phyloP scores from a whole-genome alignment of 2,329 filamentous ascomycete genomes.

The Cladosporium sp. region DNA sequence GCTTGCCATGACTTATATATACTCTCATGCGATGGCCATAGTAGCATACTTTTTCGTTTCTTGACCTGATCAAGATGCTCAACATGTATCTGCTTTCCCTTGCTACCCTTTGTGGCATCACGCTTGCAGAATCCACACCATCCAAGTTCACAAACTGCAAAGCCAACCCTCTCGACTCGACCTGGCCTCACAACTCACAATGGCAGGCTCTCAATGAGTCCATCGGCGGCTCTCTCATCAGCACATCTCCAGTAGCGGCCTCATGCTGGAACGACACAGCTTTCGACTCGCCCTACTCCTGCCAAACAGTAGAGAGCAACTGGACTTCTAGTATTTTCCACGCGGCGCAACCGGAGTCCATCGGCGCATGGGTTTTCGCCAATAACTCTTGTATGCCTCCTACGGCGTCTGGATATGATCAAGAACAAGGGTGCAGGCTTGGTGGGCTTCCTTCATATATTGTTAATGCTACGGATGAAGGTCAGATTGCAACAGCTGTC shows the following conservation, averaged over 20 bases:
- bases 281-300: conserved; percentile 25
- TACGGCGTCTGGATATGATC: conserved; percentile 21
- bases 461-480: conserved; percentile 29
- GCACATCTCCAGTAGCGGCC: conserved; percentile 26
- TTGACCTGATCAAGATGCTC: no score
- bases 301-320: conserved; percentile 22
- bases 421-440: conserved; percentile 25
- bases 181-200: conserved; percentile 13
- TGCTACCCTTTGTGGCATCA: no score
- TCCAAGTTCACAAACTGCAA: conserved; percentile 14
- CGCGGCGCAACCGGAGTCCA: conserved; percentile 28
- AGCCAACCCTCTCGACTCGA: conserved; percentile 13
- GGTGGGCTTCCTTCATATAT: conserved; percentile 32
- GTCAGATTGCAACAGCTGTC: conserved; percentile 28
- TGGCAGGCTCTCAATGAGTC: conserved; percentile 15
- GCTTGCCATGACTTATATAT: no score
- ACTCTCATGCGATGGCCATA: no score
- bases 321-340: conserved; percentile 32
- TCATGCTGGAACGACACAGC: conserved; percentile 30
- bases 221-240: conserved; percentile 21
- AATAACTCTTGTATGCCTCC: conserved; percentile 34
- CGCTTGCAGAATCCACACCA: no score
- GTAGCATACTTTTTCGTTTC: no score
- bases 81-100: no score
- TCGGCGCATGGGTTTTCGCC: conserved; percentile 28